phyloP scores from a whole-genome alignment of 108 stramenopile species.

The Nitzschia putrida region DNA sequence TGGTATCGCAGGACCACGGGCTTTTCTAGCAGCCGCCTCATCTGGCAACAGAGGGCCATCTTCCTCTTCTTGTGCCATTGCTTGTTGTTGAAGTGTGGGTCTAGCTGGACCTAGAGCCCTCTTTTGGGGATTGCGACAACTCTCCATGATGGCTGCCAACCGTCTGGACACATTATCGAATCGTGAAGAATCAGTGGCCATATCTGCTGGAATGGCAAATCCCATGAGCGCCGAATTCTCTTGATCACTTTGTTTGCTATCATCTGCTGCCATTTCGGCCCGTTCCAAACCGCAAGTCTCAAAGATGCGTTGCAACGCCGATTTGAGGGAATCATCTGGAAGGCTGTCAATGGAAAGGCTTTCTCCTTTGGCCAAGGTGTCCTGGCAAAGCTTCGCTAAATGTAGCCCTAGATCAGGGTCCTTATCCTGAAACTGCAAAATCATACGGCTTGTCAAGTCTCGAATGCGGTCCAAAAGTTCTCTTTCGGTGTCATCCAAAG shows the following conservation, averaged over 20 bases:
- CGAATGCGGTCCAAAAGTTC: slow-evolving; percentile 34
- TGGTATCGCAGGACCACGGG: slow-evolving; percentile 22
- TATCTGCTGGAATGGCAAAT: slow-evolving; percentile 63
- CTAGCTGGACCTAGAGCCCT: slow-evolving; percentile 24
- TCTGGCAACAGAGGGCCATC: slow-evolving; percentile 68
- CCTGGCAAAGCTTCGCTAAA: slow-evolving; percentile 55
- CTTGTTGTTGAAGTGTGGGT: slow-evolving; percentile 25
- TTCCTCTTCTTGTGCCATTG: slow-evolving; percentile 57
- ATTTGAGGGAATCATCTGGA: slow-evolving; percentile 62
- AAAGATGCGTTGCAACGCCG: slow-evolving; percentile 60
- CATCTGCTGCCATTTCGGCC: slow-evolving; percentile 70
- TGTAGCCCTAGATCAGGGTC: slow-evolving; percentile 39
- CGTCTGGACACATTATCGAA: slow-evolving; percentile 30
- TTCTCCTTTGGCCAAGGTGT: slow-evolving; percentile 63
- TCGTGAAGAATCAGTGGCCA: neutral
- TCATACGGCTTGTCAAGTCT: slow-evolving; percentile 46
- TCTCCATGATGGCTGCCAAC: slow-evolving; percentile 33
- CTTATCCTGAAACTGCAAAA: slow-evolving; percentile 48
- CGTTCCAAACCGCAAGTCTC: slow-evolving; percentile 59
- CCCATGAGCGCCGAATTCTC: slow-evolving; percentile 43
- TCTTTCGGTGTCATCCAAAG: neutral
- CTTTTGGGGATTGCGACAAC: slow-evolving; percentile 47
- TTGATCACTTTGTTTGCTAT: slow-evolving; percentile 29
- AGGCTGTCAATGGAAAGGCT: slow-evolving; percentile 73
- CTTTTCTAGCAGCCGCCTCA: slow-evolving; percentile 30